phyloP scores from a whole-genome alignment of 179 eudicot genomes.

The Beta lomatogona region DNA sequence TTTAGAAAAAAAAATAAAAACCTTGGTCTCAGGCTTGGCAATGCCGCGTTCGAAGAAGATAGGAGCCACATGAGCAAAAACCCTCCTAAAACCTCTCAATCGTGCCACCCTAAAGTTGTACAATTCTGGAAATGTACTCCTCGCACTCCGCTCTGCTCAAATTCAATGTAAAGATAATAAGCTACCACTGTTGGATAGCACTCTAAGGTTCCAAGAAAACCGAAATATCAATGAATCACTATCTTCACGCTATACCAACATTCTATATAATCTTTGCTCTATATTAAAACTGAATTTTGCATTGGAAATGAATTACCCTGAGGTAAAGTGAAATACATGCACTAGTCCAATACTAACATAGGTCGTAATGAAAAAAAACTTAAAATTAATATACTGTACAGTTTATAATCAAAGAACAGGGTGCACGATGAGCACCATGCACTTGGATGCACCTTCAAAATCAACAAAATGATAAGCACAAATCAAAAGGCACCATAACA shows the following conservation, averaged over 20 bases:
- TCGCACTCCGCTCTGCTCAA: constrained; percentile 78
- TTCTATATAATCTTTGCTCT: constrained; percentile 1
- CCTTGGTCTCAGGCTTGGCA: constrained; percentile 89
- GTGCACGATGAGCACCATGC: not conserved
- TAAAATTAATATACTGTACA: no score
- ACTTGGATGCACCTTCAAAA: not conserved
- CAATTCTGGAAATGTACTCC: constrained; percentile 97
- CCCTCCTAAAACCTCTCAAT: constrained; percentile 80
- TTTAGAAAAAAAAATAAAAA: constrained; percentile 14
- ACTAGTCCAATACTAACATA: not conserved
- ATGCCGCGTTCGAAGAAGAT: constrained; percentile 95
- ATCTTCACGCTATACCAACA: not conserved
- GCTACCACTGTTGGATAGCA: constrained; percentile 4
- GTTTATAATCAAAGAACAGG: no score
- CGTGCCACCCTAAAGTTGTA: constrained; percentile 69
- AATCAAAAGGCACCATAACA: not conserved
- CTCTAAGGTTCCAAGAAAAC: not conserved
- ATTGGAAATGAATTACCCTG: not conserved
- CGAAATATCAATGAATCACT: not conserved
- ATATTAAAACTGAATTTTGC: not conserved
- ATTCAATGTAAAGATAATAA: constrained; percentile 21
- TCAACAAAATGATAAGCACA: not conserved
- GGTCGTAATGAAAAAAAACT: no score
- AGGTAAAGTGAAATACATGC: not conserved
- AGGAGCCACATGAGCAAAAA: constrained; percentile 89